These are phyloP conservation scores for Fusarium albidum DNA, from an alignment of 2,329 filamentous ascomycete species.

Conservation along the genomic window DNA sequence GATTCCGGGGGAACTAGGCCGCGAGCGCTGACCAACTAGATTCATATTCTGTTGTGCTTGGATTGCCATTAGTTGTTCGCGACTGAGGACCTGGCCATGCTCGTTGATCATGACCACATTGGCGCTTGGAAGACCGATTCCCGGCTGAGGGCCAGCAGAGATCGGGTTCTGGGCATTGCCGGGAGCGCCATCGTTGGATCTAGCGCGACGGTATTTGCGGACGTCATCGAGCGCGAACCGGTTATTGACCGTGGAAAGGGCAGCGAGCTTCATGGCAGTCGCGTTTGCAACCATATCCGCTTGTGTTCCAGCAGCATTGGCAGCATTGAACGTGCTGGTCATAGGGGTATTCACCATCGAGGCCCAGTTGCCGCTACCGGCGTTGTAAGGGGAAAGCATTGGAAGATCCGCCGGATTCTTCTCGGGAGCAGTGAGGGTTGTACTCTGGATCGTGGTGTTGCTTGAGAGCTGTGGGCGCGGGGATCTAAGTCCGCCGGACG, in stretches of 20 bases:
- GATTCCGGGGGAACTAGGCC: constrained; percentile 88
- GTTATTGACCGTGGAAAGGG: constrained; percentile 97
- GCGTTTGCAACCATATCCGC: constrained; percentile 99
- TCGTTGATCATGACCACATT: constrained; percentile 96
- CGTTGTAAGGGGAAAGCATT: constrained; percentile 82
- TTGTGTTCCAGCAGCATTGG: constrained; percentile 67
- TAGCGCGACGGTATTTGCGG: constrained; percentile 90
- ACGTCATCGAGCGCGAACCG: constrained; percentile 96
- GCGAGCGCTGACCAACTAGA: constrained; percentile 78
- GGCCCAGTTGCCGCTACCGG: constrained; percentile 92
- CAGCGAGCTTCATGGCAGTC: constrained; percentile 98
- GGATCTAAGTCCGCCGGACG: constrained; percentile 78
- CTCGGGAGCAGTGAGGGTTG: constrained; percentile 77
- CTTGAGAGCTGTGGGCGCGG: constrained; percentile 75
- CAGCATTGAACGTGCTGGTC: constrained; percentile 80
- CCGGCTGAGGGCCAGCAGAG: constrained; percentile 68
- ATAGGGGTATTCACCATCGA: constrained; percentile 99
- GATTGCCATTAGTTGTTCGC: constrained; percentile 84
- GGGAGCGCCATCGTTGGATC: constrained; percentile 81
- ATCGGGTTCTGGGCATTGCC: constrained; percentile 68
- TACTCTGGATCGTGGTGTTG: constrained; percentile 80
- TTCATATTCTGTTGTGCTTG: constrained; percentile 72
- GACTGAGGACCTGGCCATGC: constrained; percentile 84
- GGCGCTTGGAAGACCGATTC: constrained; percentile 70
- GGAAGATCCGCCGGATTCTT: constrained; percentile 76